Base-by-base conservation (phyloP, 495 filamentous ascomycete species). In the Symbiotaphrina buchneri region DNA sequence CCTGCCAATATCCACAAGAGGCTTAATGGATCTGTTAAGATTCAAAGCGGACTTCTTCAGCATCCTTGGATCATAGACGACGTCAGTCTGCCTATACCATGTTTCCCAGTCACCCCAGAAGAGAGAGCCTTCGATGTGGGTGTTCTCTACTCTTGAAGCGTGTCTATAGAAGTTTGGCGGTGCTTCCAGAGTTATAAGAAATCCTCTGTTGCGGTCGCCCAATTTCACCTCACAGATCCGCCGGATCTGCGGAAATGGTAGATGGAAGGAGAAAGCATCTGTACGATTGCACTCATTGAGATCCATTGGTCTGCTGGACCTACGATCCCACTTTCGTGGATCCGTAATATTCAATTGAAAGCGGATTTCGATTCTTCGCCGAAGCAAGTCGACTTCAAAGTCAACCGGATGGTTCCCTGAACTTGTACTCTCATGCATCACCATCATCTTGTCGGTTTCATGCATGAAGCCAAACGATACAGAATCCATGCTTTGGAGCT, bases 1-100 rank as follows among this genome's bases (percentile, higher is more conserved):
- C 18, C 66, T 60, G 63, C 82, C 84, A 32, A 90, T 66, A 50
- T 94, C 78, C 33, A 93, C 68, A 18, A 71, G 49, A 5, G 68
- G 56, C 7, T 53, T 48, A n/a, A n/a, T n/a, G 5, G 44, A 36
- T 26, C 65, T 71, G 3, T 54, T 64, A 8, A 84, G 48, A 5
- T 59, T 62, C 0, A 80, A 51, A 0, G 61, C 48, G 1, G 46
- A 31, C 8, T 32, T 32, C 10, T 43, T 49, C 3, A 66, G 43
- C n/a, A 36, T 41, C 17, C 43, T 28, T 0, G 53, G 48, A 34
- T 64, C 47, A 30, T 61, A 58, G 2, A 63, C 55, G 27, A 94
- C 64, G 21, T 75, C 59, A 0, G 79, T 80, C 32, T 75, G 73
- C 10, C 87, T 61, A 24, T 58, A 65, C 83, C 83, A 95, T 6